Conservation (phyloP, 2,329 filamentous ascomycete genomes). For the Alternaria consortialis region DNA sequence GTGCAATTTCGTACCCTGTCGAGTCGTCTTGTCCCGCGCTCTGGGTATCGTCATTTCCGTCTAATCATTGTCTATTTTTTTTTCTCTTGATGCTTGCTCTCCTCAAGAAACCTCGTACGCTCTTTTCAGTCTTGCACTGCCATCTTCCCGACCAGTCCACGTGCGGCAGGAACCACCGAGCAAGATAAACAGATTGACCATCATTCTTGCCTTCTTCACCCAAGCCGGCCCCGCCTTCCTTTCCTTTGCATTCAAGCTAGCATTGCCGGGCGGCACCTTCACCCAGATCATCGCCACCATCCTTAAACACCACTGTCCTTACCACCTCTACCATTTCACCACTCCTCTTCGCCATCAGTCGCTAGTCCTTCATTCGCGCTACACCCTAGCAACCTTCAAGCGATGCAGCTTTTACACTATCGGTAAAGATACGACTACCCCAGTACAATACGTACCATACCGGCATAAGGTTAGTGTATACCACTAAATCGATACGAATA, state of each 20-base stretch:
- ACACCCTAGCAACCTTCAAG: conserved; percentile 14
- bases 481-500: conserved; percentile 30
- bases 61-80: conserved; percentile 3
- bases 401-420: conserved; percentile 28
- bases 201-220: conserved; percentile 12
- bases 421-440: conserved; percentile 28
- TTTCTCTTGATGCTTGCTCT: conserved; percentile 2
- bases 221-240: conserved; percentile 16
- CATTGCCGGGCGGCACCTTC: conserved; percentile 1
- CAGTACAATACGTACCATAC: conserved; percentile 20
- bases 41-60: conserved; percentile 12
- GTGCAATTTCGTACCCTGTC: conserved; percentile 21
- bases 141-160: background rate
- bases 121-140: conserved; percentile 4
- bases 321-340: background rate
- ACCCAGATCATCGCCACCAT: background rate
- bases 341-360: conserved; percentile 9
- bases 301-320: conserved; percentile 14
- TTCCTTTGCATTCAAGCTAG: conserved; percentile 8
- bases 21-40: conserved; percentile 4
- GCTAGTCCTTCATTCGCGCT: conserved; percentile 14
- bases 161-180: conserved; percentile 13
- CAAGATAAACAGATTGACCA: conserved; percentile 2
- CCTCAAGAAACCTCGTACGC: conserved; percentile 5
- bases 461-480: conserved; percentile 27